Conservation (phyloP, 192 early-diverging fungal genomes). For the Backusella macrospora region DNA sequence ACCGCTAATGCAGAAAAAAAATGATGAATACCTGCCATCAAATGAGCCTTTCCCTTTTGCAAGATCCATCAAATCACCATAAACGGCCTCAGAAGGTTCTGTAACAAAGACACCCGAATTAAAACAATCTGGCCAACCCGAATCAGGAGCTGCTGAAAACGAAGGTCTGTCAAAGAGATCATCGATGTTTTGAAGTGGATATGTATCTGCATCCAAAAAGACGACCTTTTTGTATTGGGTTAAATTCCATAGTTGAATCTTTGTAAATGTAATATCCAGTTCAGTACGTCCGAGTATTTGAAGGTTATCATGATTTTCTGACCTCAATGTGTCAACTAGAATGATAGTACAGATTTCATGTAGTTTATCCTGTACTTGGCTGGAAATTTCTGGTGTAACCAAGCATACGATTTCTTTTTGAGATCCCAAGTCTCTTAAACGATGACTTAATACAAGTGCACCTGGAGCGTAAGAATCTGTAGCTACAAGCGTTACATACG, state of each 20-base stretch:
- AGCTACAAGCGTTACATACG: constrained; percentile 88
- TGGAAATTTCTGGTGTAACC: constrained; percentile 64
- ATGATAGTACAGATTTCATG: constrained; percentile 75
- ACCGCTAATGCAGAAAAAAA: not conserved
- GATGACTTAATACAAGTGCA: constrained; percentile 77
- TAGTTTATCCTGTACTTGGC: constrained; percentile 54
- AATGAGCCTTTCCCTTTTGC: constrained; percentile 68
- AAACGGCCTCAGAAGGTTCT: constrained; percentile 57
- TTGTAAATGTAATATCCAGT: constrained; percentile 87
- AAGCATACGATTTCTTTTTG: constrained; percentile 67
- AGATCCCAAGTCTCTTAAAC: constrained; percentile 68
- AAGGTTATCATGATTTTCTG: constrained; percentile 61
- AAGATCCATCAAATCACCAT: constrained; percentile 51
- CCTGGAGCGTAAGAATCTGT: constrained; percentile 86
- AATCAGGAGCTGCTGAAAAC: constrained; percentile 89
- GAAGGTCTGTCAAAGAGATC: constrained; percentile 70
- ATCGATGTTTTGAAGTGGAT: constrained; percentile 80
- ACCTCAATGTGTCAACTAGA: constrained; percentile 65
- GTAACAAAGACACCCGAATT: constrained; percentile 94
- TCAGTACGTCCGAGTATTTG: constrained; percentile 84
- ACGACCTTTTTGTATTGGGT: constrained; percentile 68
- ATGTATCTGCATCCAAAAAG: constrained; percentile 91
- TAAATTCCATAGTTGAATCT: constrained; percentile 88
- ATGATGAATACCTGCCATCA: constrained; percentile 66
- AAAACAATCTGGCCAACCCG: constrained; percentile 97